These are phyloP conservation scores for Niebla homalea DNA, from an alignment of 495 filamentous ascomycete species.

Conservation along the genomic window DNA sequence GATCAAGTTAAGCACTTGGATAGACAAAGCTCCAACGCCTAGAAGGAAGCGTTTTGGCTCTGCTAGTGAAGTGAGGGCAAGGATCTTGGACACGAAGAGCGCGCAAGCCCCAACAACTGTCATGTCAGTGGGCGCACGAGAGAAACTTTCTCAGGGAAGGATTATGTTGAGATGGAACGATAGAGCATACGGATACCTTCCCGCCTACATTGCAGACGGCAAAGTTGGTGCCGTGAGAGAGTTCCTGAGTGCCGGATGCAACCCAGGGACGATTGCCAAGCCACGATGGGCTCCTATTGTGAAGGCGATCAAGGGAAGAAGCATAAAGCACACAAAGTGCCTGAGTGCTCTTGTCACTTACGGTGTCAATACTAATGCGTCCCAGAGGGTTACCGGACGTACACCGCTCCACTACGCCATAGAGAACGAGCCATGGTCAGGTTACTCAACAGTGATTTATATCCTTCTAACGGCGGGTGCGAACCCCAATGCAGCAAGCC, in stretches of 20 bases:
- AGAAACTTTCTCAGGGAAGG: not conserved
- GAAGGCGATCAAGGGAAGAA: slow-evolving; percentile 6
- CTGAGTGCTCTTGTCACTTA: slow-evolving; percentile 29
- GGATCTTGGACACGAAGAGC: not conserved
- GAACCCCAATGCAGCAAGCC: slow-evolving; percentile 38
- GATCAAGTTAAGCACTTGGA: too few species aligned
- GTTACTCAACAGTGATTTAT: slow-evolving; percentile 26
- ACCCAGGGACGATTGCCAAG: slow-evolving; percentile 9
- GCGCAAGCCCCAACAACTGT: not conserved
- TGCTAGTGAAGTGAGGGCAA: not conserved
- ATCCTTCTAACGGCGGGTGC: slow-evolving; percentile 34
- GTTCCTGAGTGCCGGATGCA: slow-evolving; percentile 5
- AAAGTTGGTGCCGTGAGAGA: slow-evolving; percentile 2
- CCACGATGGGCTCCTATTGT: slow-evolving; percentile 1
- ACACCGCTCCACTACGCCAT: slow-evolving; percentile 35
- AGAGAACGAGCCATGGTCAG: slow-evolving; percentile 26
- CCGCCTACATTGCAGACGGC: not conserved
- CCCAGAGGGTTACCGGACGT: slow-evolving; percentile 20
- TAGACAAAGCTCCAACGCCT: too few species aligned
- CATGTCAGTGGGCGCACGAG: not conserved
- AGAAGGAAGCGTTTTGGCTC: not conserved
- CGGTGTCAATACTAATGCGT: slow-evolving; percentile 34
- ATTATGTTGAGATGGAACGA: not conserved
- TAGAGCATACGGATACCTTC: not conserved
- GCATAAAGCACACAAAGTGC: slow-evolving; percentile 7